Evolutionary conservation across 345 rosid species (phyloP).

Genomic region (Eucalyptus dawsonii): DNA sequence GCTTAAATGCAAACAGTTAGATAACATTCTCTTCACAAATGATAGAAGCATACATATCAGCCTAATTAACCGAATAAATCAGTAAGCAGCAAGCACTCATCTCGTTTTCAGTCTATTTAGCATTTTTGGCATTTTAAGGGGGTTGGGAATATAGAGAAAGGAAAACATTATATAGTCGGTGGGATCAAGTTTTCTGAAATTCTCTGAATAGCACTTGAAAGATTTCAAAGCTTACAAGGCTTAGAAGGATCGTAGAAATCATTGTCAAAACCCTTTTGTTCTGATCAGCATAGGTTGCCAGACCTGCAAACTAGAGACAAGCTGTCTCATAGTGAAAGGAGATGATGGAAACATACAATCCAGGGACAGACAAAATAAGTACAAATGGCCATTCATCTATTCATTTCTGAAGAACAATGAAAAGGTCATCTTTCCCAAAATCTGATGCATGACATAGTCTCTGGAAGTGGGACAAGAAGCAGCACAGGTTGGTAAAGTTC

Average conservation of each 20-base stretch:
- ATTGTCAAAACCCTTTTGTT: neutral
- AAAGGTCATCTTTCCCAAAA: neutral
- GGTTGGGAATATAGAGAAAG: neutral
- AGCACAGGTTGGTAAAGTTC: neutral
- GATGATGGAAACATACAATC: neutral
- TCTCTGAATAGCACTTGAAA: neutral
- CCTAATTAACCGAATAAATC: neutral
- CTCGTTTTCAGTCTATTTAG: neutral
- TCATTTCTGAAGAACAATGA: neutral
- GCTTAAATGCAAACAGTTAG: neutral
- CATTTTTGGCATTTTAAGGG: neutral
- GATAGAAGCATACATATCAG: neutral
- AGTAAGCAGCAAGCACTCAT: neutral
- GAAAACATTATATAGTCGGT: neutral
- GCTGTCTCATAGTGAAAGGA: neutral
- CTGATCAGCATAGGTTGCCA: constrained; percentile 1
- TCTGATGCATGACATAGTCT: neutral
- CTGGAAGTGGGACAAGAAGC: neutral
- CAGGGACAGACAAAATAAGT: neutral
- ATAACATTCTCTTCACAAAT: neutral
- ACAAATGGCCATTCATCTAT: neutral
- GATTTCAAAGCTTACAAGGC: neutral
- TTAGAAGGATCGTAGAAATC: constrained; percentile 2
- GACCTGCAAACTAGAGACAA: neutral
- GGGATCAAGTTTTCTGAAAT: neutral